Evolutionary conservation across 2,329 filamentous ascomycete genomes (phyloP), one percentile per base, ranked within the genome.

Genomic region (Claviceps capensis): DNA sequence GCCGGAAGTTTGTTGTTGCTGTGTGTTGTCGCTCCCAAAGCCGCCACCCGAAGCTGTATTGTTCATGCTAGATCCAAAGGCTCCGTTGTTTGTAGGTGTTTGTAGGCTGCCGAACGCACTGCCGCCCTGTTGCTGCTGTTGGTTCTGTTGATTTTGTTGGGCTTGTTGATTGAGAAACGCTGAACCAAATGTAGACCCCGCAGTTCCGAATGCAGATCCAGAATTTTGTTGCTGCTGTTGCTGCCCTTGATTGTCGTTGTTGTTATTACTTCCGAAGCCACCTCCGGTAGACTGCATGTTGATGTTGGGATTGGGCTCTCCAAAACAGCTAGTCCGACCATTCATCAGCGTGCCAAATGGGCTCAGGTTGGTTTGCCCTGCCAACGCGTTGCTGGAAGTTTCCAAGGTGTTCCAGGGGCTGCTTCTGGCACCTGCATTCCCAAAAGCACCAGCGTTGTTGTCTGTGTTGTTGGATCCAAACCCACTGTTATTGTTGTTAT

Each of bases 31-130:
- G 37, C 64, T 59, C 38, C 73, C 73, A 49, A 78, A 77, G 5
- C 72, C 65, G 17, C 68, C 68, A n/a, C 43, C 48, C 9, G 68
- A 67, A 37, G 62, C 63, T 19, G 68, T 63, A 34, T 51, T 54
- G 44, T 54, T 51, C 17, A 54, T 49, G 49, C 50, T 50, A 16
- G 13, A 36, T n/a, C 76, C 76, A 53, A 67, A 67, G 14, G 63
- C 57, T 16, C 67, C 66, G 2, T 5, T 17, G 41, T 63, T 61
- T 14, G 65, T 65, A 16, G 64, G 64, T 54, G 66, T 70, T 53
- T 65, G 67, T 55, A 74, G 71, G 22, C 61, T 66, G 19, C 74
- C 76, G 55, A 78, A 77, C 22, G 76, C 61, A 13, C 70, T 69
- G 38, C 63, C 66, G 36, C 64, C 61, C 37, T 65, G 65, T 44